A percentile compares a stretch with the other conserved stretches of the same genome.
Evolutionary conservation across 148 eudicot genomes (phyloP).

Genomic region (Pouteria glomerata): DNA sequence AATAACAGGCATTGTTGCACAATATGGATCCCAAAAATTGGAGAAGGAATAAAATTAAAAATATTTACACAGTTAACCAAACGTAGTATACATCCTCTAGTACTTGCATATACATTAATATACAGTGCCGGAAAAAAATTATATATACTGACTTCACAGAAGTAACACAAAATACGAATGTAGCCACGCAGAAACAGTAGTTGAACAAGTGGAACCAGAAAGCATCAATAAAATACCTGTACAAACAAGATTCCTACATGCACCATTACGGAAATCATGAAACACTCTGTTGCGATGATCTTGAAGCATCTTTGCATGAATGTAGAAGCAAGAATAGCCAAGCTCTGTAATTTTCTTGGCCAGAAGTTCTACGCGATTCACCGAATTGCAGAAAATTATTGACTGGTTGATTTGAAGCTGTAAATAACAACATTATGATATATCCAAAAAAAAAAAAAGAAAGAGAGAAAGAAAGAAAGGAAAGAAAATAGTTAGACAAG

Average conservation of each 20-base stretch:
- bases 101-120: no score
- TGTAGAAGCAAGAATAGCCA: constrained; percentile 88
- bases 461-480: no score
- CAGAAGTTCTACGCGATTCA: constrained; percentile 81
- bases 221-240: constrained; percentile 48
- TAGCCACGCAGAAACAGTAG: not conserved
- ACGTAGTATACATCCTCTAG: no score
- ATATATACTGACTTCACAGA: not conserved
- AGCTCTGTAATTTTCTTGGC: constrained; percentile 91
- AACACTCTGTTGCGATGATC: constrained; percentile 91
- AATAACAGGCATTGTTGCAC: not conserved
- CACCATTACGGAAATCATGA: constrained; percentile 91
- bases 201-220: constrained; percentile 3
- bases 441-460: not conserved
- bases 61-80: not conserved
- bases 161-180: not conserved
- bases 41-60: not conserved
- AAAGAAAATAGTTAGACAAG: not conserved
- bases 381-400: constrained; percentile 92
- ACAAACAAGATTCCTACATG: constrained; percentile 93
- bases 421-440: constrained; percentile 11
- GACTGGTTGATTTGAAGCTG: constrained; percentile 98
- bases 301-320: constrained; percentile 95
- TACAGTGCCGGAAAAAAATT: no score
- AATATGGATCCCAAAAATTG: not conserved